Evolutionary conservation across 2,329 filamentous ascomycete species (phyloP).

Genomic region (Penicillium rolfsii): DNA sequence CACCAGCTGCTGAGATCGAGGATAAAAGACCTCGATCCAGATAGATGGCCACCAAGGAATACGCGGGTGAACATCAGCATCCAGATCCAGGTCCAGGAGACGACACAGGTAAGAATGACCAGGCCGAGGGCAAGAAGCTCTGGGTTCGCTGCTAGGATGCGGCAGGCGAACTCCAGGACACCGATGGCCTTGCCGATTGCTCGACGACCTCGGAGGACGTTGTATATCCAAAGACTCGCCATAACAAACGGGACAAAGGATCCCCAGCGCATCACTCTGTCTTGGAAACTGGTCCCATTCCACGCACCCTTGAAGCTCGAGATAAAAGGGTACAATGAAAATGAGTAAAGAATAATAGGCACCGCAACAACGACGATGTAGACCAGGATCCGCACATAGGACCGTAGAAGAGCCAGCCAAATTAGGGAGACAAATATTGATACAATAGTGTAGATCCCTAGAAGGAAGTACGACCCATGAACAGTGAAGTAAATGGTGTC

Average conservation of each 20-base stretch:
- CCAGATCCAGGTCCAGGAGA: conserved; percentile 95
- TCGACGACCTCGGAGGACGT: conserved; percentile 77
- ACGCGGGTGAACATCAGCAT: conserved; percentile 94
- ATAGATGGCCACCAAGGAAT: conserved; percentile 88
- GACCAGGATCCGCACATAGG: conserved; percentile 84
- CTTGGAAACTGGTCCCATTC: conserved; percentile 79
- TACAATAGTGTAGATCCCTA: conserved; percentile 89
- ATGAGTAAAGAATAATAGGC: conserved; percentile 82
- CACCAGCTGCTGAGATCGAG: conserved; percentile 91
- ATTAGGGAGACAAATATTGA: conserved; percentile 83
- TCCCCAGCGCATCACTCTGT: conserved; percentile 84
- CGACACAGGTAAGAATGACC: conserved; percentile 71
- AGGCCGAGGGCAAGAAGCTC: conserved; percentile 84
- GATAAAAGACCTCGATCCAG: conserved; percentile 66
- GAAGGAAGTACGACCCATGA: conserved; percentile 81
- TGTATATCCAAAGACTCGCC: conserved; percentile 79
- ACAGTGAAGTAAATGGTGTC: conserved; percentile 94
- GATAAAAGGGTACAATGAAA: conserved; percentile 87
- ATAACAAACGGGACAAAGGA: conserved; percentile 75
- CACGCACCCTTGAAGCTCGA: conserved; percentile 81
- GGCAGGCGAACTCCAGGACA: conserved; percentile 89
- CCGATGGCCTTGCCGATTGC: conserved; percentile 81
- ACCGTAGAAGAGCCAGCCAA: conserved; percentile 86
- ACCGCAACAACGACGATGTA: conserved; percentile 80
- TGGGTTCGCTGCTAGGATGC: conserved; percentile 82